Percentiles rank a stretch among this genome's conserved stretches.
phyloP scores from a whole-genome alignment of 2,329 filamentous ascomycete species.

The Stemphylium lycopersici region DNA sequence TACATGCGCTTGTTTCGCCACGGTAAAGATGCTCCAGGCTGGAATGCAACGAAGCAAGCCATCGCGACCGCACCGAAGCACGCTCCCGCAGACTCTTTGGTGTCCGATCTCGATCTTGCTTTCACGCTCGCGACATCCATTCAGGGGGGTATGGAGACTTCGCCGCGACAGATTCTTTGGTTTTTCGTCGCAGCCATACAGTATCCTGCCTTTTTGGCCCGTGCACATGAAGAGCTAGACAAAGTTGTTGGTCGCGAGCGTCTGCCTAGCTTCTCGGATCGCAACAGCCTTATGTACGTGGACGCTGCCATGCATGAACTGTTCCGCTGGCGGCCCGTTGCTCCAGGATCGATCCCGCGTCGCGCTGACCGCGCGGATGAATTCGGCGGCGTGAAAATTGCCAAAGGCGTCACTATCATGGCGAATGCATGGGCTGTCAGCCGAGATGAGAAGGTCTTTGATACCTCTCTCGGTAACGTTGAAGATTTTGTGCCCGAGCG shows the following conservation, averaged over 20 bases:
- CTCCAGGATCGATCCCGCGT: conserved; percentile 15
- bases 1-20: conserved; percentile 13
- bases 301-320: conserved; percentile 13
- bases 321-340: conserved; percentile 15
- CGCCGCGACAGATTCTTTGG: conserved; percentile 16
- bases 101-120: conserved; percentile 13
- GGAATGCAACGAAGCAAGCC: conserved; percentile 18
- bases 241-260: conserved; percentile 10
- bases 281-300: conserved; percentile 8
- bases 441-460: conserved; percentile 16
- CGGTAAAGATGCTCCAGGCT: conserved; percentile 8
- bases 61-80: conserved; percentile 8
- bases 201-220: conserved; percentile 2
- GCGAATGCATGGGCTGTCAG: conserved; percentile 18
- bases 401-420: conserved; percentile 15
- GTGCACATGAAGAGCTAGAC: conserved; percentile 11
- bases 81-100: background rate
- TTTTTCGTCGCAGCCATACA: conserved; percentile 11
- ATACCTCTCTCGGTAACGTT: background rate
- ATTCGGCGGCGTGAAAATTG: conserved; percentile 9
- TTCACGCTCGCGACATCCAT: conserved; percentile 18
- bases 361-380: conserved; percentile 11
- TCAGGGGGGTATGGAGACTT: conserved; percentile 18
- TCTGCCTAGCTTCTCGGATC: conserved; percentile 11
- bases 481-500: conserved; percentile 15